Evolutionary conservation across 768 basidiomycete species (phyloP), one percentile per base, ranked within the genome.

Genomic region (Auriscalpium microsporum): DNA sequence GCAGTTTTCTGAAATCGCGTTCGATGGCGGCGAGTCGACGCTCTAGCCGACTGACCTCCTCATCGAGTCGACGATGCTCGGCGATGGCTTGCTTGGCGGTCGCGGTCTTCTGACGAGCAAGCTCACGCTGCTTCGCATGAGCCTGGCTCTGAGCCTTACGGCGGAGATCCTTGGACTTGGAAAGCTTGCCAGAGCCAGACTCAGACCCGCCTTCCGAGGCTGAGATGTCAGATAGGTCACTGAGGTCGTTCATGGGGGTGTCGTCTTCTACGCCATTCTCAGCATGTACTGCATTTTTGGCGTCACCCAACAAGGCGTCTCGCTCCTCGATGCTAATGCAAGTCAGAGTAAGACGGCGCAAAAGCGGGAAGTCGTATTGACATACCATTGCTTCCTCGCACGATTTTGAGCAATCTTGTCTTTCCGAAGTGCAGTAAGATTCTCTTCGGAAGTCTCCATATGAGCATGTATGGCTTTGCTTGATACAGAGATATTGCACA

Each of bases 361-460:
- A 35, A n/a, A 16, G 40, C 23, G 16, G 48, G 17, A 21, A 21
- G 48, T 28, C 16, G 45, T 52, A 50, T 47, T 17, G 9, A 80
- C 93, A 73, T 68, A 95, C 94, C 84, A 78, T 66, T 87, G 84
- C 69, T 91, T 94, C 72, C 87, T 87, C 64, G 86, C 75, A 56
- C 94, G 80, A 71, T 96, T 96, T 58, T 94, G 83, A 59, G 98
- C 96, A 35, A 94, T 93, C 69, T 94, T 90, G 69, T 95, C 91
- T 71, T 98, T 99, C 59, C 96, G 74, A 36, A 96, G 75, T 28
- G 94, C 90, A 9, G 96, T 98, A 58, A 99, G 69, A 60, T 88
- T 85, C 62, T 88, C 81, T 65, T 94, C 93, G 63, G 90, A 91
- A 46, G 82, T 79, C 64, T 99, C 96, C 82, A 98, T 88, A 63